phyloP scores from a whole-genome alignment of 805 yeast species.

The Maudiozyma pseudohumilis region DNA sequence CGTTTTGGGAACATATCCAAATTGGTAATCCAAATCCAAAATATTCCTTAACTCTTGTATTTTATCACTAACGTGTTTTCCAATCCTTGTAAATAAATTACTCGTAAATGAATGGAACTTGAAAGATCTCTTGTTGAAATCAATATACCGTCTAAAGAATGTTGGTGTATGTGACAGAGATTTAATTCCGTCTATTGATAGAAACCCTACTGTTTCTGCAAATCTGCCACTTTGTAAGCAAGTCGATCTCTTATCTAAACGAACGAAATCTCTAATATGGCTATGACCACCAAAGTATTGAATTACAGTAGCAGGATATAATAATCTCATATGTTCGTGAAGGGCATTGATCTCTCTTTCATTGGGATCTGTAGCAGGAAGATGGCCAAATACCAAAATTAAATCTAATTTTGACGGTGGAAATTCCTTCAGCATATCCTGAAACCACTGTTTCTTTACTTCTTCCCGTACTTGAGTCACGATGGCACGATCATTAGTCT shows the following conservation, averaged over 20 bases:
- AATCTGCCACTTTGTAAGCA: constrained; percentile 91
- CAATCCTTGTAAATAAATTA: constrained; percentile 46
- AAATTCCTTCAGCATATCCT: constrained; percentile 30
- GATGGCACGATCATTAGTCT: constrained; percentile 44
- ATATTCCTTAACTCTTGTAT: constrained; percentile 37
- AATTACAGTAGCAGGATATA: constrained; percentile 53
- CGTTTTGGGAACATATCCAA: constrained; percentile 58
- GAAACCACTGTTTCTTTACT: constrained; percentile 56
- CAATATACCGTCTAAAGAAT: constrained; percentile 63
- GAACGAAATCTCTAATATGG: constrained; percentile 76
- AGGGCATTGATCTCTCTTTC: constrained; percentile 29
- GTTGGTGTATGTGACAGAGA: constrained; percentile 14
- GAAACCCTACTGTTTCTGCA: constrained; percentile 89
- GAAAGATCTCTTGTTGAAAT: constrained; percentile 68
- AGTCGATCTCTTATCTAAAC: constrained; percentile 54
- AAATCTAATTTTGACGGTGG: constrained; percentile 45
- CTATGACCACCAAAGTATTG: constrained; percentile 94
- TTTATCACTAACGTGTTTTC: constrained; percentile 37
- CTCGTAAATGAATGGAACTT: constrained; percentile 41
- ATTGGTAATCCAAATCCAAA: constrained; percentile 43
- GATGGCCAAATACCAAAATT: constrained; percentile 66
- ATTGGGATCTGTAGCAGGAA: constrained; percentile 45
- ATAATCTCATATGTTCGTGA: constrained; percentile 39
- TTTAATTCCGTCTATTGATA: constrained; percentile 39
- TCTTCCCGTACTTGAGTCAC: constrained; percentile 52